Evolutionary conservation across 2,329 filamentous ascomycete genomes (phyloP), one percentile per base, ranked within the genome.

Genomic region (Fonsecaea pedrosoi): DNA sequence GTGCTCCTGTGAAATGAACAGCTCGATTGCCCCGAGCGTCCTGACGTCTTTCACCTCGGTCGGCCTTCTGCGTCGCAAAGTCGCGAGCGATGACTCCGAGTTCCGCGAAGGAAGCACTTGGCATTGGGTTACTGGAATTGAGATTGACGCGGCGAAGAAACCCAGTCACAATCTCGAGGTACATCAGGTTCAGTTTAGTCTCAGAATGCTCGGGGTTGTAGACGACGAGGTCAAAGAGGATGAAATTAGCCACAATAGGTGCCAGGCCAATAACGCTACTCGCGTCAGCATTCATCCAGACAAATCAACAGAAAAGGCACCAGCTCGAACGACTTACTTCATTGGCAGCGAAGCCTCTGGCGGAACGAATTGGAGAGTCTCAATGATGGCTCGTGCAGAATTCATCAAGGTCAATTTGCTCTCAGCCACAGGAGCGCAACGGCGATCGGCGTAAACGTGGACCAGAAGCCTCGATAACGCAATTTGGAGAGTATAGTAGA

Each of bases 201-300:
- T 81, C 78, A 0, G 73, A 70, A 37, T 79, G 74, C 4, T 58
- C 69, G 1, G 78, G 79, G 48, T 79, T 75, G 64, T 80, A 78
- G 4, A 81, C 71, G 1, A 81, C 76, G 12, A 80, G 74, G 60
- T 82, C 80, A 56, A 82, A 82, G 0, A 82, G 69, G 8, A 81
- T 77, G 34, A 82, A 80, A 0, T 81, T 69, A 0, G 78, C 77
- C 0, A 75, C 74, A 7, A 81, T 64, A 0, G 80, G 80, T 1
- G 80, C 73, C 12, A 76, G 74, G 1, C 74, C 78, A 1, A 79
- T 66, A 13, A 80, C 66, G 72, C 76, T 77, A 40, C 38, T 15
- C 38, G 13, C 38, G 38, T 42, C 38, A 42, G 38, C 15, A 13
- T 15, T 42, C 38, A 13, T 5, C 1, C 12, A 42, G 38, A 59